Evolutionary conservation across 1,139 yeast genomes (phyloP), one percentile per base, ranked within the genome.

Genomic region (Suhomyces bokatorum): DNA sequence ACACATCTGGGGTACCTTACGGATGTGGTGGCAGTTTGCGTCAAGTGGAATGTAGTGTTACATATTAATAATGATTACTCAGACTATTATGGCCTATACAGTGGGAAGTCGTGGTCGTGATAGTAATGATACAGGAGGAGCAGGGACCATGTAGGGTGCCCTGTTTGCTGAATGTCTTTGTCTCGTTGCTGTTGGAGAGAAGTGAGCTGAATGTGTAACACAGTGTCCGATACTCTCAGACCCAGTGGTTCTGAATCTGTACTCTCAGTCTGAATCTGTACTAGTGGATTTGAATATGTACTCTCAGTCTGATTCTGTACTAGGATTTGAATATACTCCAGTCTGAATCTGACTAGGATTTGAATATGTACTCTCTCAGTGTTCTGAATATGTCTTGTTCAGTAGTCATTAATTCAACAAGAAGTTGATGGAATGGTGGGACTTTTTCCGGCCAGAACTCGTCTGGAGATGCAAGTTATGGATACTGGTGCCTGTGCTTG

Each of bases 341-440:
- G n/a, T n/a, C n/a, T n/a, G n/a, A n/a, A n/a, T n/a, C n/a, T n/a
- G n/a, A n/a, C n/a, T n/a, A n/a, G n/a, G n/a, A n/a, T n/a, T n/a
- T n/a, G n/a, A n/a, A n/a, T n/a, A n/a, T n/a, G n/a, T n/a, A n/a
- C n/a, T n/a, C n/a, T n/a, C n/a, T n/a, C n/a, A n/a, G n/a, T n/a
- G n/a, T n/a, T n/a, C n/a, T n/a, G n/a, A n/a, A n/a, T n/a, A n/a
- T n/a, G n/a, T n/a, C n/a, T n/a, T n/a, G n/a, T n/a, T n/a, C n/a
- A n/a, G n/a, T n/a, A n/a, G n/a, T n/a, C n/a, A n/a, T n/a, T 44
- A 62, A 44, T 63, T 63, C 45, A 63, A 56, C 36, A 62, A 43
- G 45, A 54, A 57, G 36, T 55, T 60, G 24, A 67, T 66, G 10
- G 68, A 61, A 47, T 65, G 70, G 39, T 57, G 60, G 16, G 62